Conservation (phyloP, 192 early-diverging fungal genomes). For the Anaeromyces robustus region DNA sequence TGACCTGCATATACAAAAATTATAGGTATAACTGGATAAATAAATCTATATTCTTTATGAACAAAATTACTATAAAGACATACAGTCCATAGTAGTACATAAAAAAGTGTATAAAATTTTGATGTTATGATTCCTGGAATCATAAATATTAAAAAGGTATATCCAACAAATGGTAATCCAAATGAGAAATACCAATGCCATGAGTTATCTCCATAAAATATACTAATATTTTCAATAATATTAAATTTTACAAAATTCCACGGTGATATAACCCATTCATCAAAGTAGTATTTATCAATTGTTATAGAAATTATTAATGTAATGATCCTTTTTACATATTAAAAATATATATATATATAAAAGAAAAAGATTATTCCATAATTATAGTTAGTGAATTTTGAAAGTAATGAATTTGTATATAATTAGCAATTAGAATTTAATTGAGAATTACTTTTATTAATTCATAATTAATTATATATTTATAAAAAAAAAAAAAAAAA, state of each 20-base stretch:
- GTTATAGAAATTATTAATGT: slow-evolving; percentile 28
- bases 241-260: slow-evolving; percentile 71
- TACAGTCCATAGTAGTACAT: slow-evolving; percentile 28
- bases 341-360: too few species aligned
- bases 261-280: slow-evolving; percentile 50
- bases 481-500: slow-evolving; percentile 6
- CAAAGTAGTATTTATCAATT: slow-evolving; percentile 60
- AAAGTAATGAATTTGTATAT: too few species aligned
- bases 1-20: slow-evolving; percentile 24
- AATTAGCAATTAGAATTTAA: too few species aligned
- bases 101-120: background rate
- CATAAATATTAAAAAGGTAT: slow-evolving; percentile 55
- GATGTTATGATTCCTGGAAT: slow-evolving; percentile 4
- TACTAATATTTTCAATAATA: slow-evolving; percentile 55
- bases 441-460: too few species aligned
- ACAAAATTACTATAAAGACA: slow-evolving; percentile 55
- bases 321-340: too few species aligned
- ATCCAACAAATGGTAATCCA: slow-evolving; percentile 60
- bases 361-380: too few species aligned
- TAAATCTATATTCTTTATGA: slow-evolving; percentile 93
- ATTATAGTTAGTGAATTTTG: too few species aligned
- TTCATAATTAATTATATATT: too few species aligned
- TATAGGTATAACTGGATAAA: slow-evolving; percentile 73
- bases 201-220: slow-evolving; percentile 84
- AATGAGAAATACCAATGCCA: slow-evolving; percentile 83